Evolutionary conservation across 495 filamentous ascomycete species (phyloP).

Genomic region (Daldinia vernicosa): DNA sequence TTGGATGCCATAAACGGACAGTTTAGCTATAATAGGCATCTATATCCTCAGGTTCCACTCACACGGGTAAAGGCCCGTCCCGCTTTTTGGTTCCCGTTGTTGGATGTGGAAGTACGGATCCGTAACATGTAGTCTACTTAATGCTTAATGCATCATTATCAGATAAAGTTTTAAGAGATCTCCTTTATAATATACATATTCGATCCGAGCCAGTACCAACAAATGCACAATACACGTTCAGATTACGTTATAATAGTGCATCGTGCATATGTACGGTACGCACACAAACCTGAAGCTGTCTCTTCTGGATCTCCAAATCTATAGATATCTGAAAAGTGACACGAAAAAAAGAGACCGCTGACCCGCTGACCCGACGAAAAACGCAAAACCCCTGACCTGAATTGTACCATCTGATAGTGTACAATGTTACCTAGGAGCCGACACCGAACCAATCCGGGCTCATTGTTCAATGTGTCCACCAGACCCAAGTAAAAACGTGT

Average conservation of each 20-base stretch:
- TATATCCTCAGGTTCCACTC: slow-evolving; percentile 16
- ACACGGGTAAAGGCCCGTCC: slow-evolving; percentile 37
- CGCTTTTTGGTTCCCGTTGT: slow-evolving; percentile 27
- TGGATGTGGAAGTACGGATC: slow-evolving; percentile 6
- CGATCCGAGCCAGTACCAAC: slow-evolving; percentile 27
- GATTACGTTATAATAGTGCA: slow-evolving; percentile 38
- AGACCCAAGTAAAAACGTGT: slow-evolving; percentile 19
- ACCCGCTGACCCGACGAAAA: slow-evolving; percentile 28
- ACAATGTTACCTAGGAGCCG: slow-evolving; percentile 13
- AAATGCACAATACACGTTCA: slow-evolving; percentile 10
- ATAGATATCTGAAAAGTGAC: slow-evolving; percentile 34
- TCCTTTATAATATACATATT: slow-evolving; percentile 24
- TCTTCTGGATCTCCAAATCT: slow-evolving; percentile 38
- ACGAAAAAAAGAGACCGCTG: slow-evolving; percentile 16
- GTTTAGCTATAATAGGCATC: slow-evolving; percentile 16
- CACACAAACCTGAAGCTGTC: slow-evolving; percentile 17
- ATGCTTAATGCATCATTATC: slow-evolving; percentile 22
- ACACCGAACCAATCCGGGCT: slow-evolving; percentile 29
- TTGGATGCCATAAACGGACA: slow-evolving; percentile 11
- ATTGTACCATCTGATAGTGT: slow-evolving; percentile 7
- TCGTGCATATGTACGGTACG: slow-evolving; percentile 38
- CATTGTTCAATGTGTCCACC: slow-evolving; percentile 4
- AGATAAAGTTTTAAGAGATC: slow-evolving; percentile 35
- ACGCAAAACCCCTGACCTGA: background rate
- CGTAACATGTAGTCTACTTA: background rate